Conservation (phyloP, 306 rosid genomes). For the Trifolium repens region DNA sequence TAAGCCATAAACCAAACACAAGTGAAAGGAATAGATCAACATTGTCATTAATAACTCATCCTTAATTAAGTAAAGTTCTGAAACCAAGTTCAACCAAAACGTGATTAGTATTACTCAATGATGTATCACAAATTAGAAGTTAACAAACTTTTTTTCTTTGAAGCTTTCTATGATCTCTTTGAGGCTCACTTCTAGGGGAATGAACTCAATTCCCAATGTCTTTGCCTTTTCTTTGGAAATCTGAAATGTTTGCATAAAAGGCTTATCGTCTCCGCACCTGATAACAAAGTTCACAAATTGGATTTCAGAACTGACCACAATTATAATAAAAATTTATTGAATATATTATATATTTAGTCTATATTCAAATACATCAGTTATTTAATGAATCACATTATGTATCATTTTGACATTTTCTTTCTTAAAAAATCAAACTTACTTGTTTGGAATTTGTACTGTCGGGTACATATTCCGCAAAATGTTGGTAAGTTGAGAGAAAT, state of each 20-base stretch:
- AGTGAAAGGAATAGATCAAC: too few species aligned
- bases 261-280: constrained; percentile 71
- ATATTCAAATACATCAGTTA: too few species aligned
- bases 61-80: too few species aligned
- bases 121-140: neutral
- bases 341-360: too few species aligned
- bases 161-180: constrained; percentile 70
- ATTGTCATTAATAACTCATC: too few species aligned
- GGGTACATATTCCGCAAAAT: constrained; percentile 60
- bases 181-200: constrained; percentile 62
- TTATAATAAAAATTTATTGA: too few species aligned
- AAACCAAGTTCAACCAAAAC: neutral
- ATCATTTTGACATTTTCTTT: too few species aligned
- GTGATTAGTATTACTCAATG: neutral
- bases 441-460: constrained; percentile 57
- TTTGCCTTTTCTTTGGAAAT: constrained; percentile 67
- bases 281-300: neutral
- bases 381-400: too few species aligned
- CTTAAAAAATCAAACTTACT: constrained; percentile 46
- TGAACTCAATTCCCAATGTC: constrained; percentile 68
- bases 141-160: constrained; percentile 55
- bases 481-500: constrained; percentile 53
- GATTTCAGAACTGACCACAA: too few species aligned
- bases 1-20: too few species aligned
- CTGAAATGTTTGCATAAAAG: constrained; percentile 52